Percentiles rank a stretch among this genome's conserved stretches.
phyloP scores from a whole-genome alignment of 1,284 basidiomycete genomes.

The Cryptococcus maquisensis region DNA sequence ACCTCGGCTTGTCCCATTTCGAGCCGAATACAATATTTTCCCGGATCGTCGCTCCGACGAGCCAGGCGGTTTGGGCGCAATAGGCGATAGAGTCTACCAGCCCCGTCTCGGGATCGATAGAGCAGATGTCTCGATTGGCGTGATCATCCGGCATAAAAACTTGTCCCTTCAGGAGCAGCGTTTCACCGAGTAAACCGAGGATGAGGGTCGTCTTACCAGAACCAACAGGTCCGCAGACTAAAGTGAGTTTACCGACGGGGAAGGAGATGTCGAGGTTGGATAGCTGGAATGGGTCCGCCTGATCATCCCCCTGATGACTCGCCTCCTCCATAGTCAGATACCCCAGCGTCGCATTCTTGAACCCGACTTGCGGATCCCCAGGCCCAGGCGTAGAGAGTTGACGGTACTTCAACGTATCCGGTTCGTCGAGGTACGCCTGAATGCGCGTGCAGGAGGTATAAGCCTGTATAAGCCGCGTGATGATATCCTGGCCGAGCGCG shows the following conservation, averaged over 20 bases:
- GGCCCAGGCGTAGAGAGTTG: constrained; percentile 47
- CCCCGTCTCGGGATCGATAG: constrained; percentile 50
- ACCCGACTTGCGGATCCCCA: constrained; percentile 52
- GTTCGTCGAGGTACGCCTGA: constrained; percentile 53
- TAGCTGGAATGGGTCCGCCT: constrained; percentile 48
- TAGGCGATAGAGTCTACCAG: constrained; percentile 55
- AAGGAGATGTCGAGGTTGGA: constrained; percentile 51
- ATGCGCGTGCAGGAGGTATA: constrained; percentile 49
- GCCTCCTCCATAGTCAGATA: constrained; percentile 22
- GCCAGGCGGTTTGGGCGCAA: constrained; percentile 55
- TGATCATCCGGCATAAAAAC: constrained; percentile 54
- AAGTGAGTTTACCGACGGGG: constrained; percentile 46
- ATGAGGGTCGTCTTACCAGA: constrained; percentile 67
- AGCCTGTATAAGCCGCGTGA: constrained; percentile 52
- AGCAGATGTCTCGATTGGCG: constrained; percentile 43
- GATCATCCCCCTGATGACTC: constrained; percentile 9
- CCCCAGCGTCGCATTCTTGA: constrained; percentile 51
- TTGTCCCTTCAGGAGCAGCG: constrained; percentile 51
- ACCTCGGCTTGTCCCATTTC: constrained; percentile 48
- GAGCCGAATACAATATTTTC: constrained; percentile 57
- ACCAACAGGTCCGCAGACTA: constrained; percentile 52
- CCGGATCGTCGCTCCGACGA: constrained; percentile 55
- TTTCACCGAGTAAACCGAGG: constrained; percentile 56
- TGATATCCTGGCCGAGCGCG: constrained; percentile 36
- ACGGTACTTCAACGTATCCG: constrained; percentile 56